Conservation (phyloP, 768 basidiomycete species). For the Pulveroboletus sp. region DNA sequence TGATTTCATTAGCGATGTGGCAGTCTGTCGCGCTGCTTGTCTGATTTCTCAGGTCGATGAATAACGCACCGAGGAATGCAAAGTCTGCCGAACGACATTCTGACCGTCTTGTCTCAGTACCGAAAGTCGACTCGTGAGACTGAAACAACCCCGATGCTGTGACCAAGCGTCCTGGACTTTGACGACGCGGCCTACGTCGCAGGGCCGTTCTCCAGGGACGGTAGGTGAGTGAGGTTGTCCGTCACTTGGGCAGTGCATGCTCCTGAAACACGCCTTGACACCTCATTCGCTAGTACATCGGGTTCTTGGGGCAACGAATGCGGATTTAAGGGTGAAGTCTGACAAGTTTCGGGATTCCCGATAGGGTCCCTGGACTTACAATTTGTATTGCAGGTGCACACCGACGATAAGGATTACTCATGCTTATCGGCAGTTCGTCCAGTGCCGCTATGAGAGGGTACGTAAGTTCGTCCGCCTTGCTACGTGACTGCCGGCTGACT, state of each 20-base stretch:
- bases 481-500: background rate
- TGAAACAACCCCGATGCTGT: background rate
- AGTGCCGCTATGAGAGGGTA: background rate
- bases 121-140: background rate
- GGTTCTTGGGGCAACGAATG: constrained; percentile 1
- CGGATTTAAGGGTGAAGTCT: background rate
- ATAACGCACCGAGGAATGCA: background rate
- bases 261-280: constrained; percentile 8
- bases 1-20: background rate
- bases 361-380: background rate
- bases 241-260: background rate
- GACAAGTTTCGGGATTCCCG: background rate
- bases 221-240: background rate
- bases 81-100: background rate
- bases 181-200: too few relatives aligned
- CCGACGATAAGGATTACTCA: constrained; percentile 13
- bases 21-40: background rate
- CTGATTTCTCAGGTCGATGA: background rate
- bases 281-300: background rate
- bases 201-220: background rate
- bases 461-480: constrained; percentile 7
- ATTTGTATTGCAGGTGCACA: background rate
- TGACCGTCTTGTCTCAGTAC: background rate
- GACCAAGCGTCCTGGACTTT: background rate
- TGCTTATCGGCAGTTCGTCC: background rate